Evolutionary conservation across 768 basidiomycete species (phyloP).

Genomic region (Candolleomyces aberdarensis): DNA sequence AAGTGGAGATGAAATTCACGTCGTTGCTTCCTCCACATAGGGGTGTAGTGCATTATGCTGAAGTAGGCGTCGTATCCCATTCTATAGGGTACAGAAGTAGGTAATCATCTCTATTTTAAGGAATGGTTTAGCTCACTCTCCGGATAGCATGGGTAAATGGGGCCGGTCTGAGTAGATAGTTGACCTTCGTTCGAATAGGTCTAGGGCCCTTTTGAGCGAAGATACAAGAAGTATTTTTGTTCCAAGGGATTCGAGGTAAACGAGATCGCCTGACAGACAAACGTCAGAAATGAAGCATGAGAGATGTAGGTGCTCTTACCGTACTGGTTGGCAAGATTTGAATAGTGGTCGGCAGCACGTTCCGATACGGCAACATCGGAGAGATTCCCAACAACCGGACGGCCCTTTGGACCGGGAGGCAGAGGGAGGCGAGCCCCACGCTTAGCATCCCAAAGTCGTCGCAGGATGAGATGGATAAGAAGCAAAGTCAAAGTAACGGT

Average conservation of each 20-base stretch:
- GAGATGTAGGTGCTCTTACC: slow-evolving; percentile 6
- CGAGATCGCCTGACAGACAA: slow-evolving; percentile 11
- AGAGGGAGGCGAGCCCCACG: not conserved
- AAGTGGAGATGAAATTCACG: slow-evolving; percentile 8
- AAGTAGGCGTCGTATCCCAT: slow-evolving; percentile 24
- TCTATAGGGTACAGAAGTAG: slow-evolving; percentile 5
- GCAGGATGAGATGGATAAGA: too few species aligned
- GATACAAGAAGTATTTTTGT: slow-evolving; percentile 9
- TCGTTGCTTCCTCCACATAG: slow-evolving; percentile 10
- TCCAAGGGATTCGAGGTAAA: slow-evolving; percentile 13
- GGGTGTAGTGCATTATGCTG: slow-evolving; percentile 17
- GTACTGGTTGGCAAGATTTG: slow-evolving; percentile 10
- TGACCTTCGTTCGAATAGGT: slow-evolving; percentile 11
- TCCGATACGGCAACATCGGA: slow-evolving; percentile 11
- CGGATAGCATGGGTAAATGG: slow-evolving; percentile 17
- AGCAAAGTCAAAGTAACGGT: too few species aligned
- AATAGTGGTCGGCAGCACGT: slow-evolving; percentile 3
- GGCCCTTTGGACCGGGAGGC: slow-evolving; percentile 17
- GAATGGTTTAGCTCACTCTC: slow-evolving; percentile 12
- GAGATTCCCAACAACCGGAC: slow-evolving; percentile 16
- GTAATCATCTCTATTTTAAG: not conserved
- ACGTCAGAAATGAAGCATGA: not conserved
- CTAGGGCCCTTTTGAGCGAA: slow-evolving; percentile 5
- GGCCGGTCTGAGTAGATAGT: slow-evolving; percentile 22
- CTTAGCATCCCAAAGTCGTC: too few species aligned